These are phyloP conservation scores for Apiotrichum brassicae DNA, from an alignment of 1,284 basidiomycete genomes.

Conservation along the genomic window DNA sequence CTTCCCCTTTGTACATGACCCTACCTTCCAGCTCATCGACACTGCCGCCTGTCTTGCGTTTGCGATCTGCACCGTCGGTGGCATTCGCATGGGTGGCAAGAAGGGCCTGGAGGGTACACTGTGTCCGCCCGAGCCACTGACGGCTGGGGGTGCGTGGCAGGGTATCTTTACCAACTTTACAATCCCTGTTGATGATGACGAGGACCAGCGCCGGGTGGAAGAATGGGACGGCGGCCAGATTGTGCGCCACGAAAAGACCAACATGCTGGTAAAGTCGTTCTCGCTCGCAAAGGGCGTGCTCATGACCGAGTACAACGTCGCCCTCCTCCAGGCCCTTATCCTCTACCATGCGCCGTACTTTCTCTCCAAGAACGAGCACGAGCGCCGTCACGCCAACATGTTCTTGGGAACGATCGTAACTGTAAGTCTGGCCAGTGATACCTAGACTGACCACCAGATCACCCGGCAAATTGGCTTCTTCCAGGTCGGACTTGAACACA, in stretches of 20 bases:
- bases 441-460: constrained; percentile 26
- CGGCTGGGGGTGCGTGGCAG: constrained; percentile 10
- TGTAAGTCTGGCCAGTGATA: constrained; percentile 18
- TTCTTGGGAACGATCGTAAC: constrained; percentile 46
- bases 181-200: constrained; percentile 11
- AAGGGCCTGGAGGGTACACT: not conserved
- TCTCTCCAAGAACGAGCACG: constrained; percentile 41
- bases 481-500: constrained; percentile 39
- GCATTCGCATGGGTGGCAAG: constrained; percentile 24
- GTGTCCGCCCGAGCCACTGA: not conserved
- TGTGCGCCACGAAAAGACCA: constrained; percentile 47
- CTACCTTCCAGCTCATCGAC: constrained; percentile 47
- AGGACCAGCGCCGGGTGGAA: constrained; percentile 20
- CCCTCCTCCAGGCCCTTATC: constrained; percentile 46
- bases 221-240: constrained; percentile 36
- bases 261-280: constrained; percentile 49
- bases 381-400: constrained; percentile 43
- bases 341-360: constrained; percentile 48
- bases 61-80: constrained; percentile 49
- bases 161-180: constrained; percentile 9
- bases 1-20: constrained; percentile 47
- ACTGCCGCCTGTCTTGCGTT: constrained; percentile 47
- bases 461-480: constrained; percentile 47
- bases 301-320: constrained; percentile 48
- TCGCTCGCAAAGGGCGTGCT: constrained; percentile 41